Evolutionary conservation across 306 rosid genomes (phyloP), one percentile per base, ranked within the genome.

Genomic region (Cicer cuneatum): DNA sequence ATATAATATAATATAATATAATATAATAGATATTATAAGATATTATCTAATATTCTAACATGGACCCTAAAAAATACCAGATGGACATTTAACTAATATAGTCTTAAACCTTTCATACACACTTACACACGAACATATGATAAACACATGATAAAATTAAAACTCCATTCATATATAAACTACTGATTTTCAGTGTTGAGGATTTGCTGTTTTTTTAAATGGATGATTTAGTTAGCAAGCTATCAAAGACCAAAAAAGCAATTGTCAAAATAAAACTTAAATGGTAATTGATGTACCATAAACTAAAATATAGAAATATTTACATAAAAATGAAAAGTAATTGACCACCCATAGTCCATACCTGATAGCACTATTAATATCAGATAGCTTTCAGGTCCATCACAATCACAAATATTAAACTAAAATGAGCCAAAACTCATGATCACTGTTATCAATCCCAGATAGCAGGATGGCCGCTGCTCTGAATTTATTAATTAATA

Each of bases 241-340:
- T 11, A 61, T 33, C 15, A 15, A 41, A 21, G 33, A 61, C 11
- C 21, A 42, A 45, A 69, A 49, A 12, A 71, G 64, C 43, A 62
- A 67, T 40, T 41, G 57, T 57, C n/a, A 42, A 74, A 19, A 61
- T 68, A 58, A 68, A 66, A 39, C 24, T 73, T 54, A 19, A 48
- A 73, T 14, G 56, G 13, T 47, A 9, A 46, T 7, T 10, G 5
- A 39, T 69, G 73, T 37, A 19, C 11, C 37, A 33, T 37, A 15
- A 45, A 53, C n/a, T 43, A 66, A 69, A 53, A 69, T 10, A 60
- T 61, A 47, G 10, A 68, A 68, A 33, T 49, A 41, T 39, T 74
- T 29, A 15, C 37, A 18, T 38, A 48, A 53, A 54, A 56, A 70
- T 35, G 15, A 67, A 6, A 72, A 66, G 35, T 60, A 60, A 65